Conservation (phyloP, 495 filamentous ascomycete species). For the Talaromyces nanjingensis region DNA sequence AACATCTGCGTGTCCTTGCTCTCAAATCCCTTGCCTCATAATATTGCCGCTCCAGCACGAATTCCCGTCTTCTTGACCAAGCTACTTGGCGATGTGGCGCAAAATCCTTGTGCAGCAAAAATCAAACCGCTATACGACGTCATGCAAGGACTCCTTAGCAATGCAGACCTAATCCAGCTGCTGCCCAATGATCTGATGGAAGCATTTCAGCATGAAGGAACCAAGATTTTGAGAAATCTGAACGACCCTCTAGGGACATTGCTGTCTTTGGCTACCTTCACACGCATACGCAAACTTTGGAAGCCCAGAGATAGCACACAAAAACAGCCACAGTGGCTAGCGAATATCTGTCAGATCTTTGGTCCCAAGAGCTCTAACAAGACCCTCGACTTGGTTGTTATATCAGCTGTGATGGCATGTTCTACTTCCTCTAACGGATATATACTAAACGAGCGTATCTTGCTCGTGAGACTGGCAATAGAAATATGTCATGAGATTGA, state of each 20-base stretch:
- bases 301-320: neutral
- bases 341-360: slow-evolving; percentile 42
- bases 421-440: slow-evolving; percentile 33
- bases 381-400: slow-evolving; percentile 47
- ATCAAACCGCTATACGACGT: slow-evolving; percentile 37
- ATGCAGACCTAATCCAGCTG: slow-evolving; percentile 23
- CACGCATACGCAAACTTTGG: slow-evolving; percentile 27
- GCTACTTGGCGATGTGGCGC: slow-evolving; percentile 25
- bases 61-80: slow-evolving; percentile 34
- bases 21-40: slow-evolving; percentile 29
- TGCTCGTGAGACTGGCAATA: slow-evolving; percentile 44
- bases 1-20: slow-evolving; percentile 34
- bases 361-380: slow-evolving; percentile 42
- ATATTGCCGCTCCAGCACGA: slow-evolving; percentile 29
- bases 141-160: slow-evolving; percentile 26
- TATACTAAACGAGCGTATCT: slow-evolving; percentile 30
- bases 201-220: slow-evolving; percentile 37
- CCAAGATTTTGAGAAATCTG: slow-evolving; percentile 37
- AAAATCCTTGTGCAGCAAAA: slow-evolving; percentile 30
- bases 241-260: slow-evolving; percentile 42
- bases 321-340: slow-evolving; percentile 25
- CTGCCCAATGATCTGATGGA: slow-evolving; percentile 34
- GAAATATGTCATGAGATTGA: slow-evolving; percentile 40
- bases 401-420: slow-evolving; percentile 46
- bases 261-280: slow-evolving; percentile 43